Conservation (phyloP, 2,329 filamentous ascomycete species). For the Penicillium frequentans region DNA sequence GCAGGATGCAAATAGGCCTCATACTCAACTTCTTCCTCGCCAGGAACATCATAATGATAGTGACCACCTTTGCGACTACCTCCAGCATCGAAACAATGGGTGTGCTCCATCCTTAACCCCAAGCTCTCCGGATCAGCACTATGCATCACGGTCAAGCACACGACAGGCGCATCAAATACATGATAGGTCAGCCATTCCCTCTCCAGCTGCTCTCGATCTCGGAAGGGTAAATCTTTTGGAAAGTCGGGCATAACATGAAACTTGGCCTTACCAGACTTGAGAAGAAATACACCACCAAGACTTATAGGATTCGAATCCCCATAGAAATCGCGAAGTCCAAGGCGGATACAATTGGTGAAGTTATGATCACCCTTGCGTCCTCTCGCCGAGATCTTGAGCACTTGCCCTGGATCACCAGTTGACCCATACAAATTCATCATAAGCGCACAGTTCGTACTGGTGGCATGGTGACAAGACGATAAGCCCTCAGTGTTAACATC, state of each 20-base stretch:
- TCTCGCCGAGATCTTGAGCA: constrained; percentile 39
- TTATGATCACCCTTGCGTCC: constrained; percentile 20
- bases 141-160: constrained; percentile 46
- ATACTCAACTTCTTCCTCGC: constrained; percentile 43
- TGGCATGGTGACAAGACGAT: constrained; percentile 19
- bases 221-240: constrained; percentile 32
- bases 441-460: constrained; percentile 38
- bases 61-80: constrained; percentile 42
- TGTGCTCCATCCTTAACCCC: constrained; percentile 49
- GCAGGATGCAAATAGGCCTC: constrained; percentile 50
- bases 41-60: constrained; percentile 45
- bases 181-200: constrained; percentile 43
- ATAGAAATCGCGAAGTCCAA: constrained; percentile 24
- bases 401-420: constrained; percentile 32
- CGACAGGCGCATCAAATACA: constrained; percentile 37
- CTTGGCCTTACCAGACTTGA: constrained; percentile 38
- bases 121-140: constrained; percentile 42
- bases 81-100: constrained; percentile 44
- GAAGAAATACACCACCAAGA: constrained; percentile 45
- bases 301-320: constrained; percentile 36
- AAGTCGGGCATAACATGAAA: constrained; percentile 52
- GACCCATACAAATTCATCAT: constrained; percentile 49
- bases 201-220: constrained; percentile 28
- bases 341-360: constrained; percentile 19
- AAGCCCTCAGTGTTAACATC: constrained; percentile 3